Percentiles rank a stretch among this genome's conserved stretches.
phyloP scores from a whole-genome alignment of 1,284 basidiomycete genomes.

The Apiotrichum veenhuisii region DNA sequence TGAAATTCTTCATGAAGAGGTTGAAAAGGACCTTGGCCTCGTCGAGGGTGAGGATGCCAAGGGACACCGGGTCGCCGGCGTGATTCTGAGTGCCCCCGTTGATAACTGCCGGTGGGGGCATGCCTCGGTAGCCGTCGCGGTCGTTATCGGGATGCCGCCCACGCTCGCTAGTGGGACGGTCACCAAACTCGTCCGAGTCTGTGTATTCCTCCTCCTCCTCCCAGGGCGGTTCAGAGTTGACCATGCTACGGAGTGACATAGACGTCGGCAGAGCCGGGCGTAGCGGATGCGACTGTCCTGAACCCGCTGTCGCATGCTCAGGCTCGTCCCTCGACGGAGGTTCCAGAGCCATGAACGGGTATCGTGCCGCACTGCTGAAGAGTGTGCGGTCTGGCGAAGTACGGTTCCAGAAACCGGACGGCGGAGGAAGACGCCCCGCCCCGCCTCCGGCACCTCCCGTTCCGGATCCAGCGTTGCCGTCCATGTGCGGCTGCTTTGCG shows the following conservation, averaged over 20 bases:
- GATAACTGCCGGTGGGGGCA: constrained; percentile 1
- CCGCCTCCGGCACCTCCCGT: background rate
- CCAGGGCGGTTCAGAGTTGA: constrained; percentile 18
- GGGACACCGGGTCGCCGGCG: constrained; percentile 27
- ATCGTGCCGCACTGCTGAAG: constrained; percentile 11
- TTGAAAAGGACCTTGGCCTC: constrained; percentile 31
- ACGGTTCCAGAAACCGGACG: constrained; percentile 14
- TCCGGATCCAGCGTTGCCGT: background rate
- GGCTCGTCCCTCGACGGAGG: background rate
- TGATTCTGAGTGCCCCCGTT: background rate
- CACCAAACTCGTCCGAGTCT: constrained; percentile 3
- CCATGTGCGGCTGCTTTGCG: constrained; percentile 11
- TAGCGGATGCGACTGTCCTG: background rate
- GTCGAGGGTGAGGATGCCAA: constrained; percentile 25
- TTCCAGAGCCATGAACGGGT: constrained; percentile 20
- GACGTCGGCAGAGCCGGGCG: constrained; percentile 9
- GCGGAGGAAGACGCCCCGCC: background rate
- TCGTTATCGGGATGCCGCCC: background rate
- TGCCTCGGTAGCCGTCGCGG: background rate
- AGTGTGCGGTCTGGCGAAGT: constrained; percentile 13
- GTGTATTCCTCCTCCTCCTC: constrained; percentile 20
- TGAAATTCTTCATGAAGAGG: constrained; percentile 33
- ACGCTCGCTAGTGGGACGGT: background rate
- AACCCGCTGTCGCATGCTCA: background rate
- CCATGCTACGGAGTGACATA: constrained; percentile 24